Evolutionary conservation across 805 yeast genomes (phyloP), one percentile per base, ranked within the genome.

Genomic region (Saccharomycopsis sp.): DNA sequence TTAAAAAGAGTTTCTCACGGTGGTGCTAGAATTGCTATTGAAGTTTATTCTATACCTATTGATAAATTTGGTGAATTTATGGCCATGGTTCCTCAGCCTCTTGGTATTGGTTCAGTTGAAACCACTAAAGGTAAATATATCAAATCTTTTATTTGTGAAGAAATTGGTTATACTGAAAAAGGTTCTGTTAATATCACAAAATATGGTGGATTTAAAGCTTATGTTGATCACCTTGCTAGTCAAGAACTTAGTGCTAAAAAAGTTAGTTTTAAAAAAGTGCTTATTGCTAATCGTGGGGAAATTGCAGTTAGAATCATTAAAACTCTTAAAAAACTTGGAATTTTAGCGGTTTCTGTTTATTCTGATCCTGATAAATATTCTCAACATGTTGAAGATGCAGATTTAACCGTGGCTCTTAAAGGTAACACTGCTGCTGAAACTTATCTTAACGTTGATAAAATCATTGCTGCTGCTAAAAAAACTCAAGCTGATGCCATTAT

Each of bases 281-380:
- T 89, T 41, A 92, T 89, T 40, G 97, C 97, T 31, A 89, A 89
- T 66, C 75, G 98, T 63, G 97, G 97, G 58, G 98, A 89, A 63
- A 89, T 89, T 53, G 96, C 98, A 2, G 96, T 88, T 23, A 70
- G 98, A 54, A 86, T 92, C 51, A 86, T 89, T 55, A 80, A 74
- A 56, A 88, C 98, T 15, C 67, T 89, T 56, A 84, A 83, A 60
- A 80, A 79, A 58, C 58, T 92, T 49, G 76, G 76, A 3, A 84
- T 92, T 52, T 71, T 68, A 49, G 66, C 96, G 1, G 79, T 89
- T 50, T 92, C 97, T 4, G 80, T 89, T 34, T 92, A 82, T 61
- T 84, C 96, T 12, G 94, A 87, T 54, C 81, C 85, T 3, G 98
- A 89, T 58, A 73, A 80, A 53, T 85, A 84, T 53, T 79, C 97